Conservation (phyloP, 2,329 filamentous ascomycete genomes). For the Didymella segeticola region DNA sequence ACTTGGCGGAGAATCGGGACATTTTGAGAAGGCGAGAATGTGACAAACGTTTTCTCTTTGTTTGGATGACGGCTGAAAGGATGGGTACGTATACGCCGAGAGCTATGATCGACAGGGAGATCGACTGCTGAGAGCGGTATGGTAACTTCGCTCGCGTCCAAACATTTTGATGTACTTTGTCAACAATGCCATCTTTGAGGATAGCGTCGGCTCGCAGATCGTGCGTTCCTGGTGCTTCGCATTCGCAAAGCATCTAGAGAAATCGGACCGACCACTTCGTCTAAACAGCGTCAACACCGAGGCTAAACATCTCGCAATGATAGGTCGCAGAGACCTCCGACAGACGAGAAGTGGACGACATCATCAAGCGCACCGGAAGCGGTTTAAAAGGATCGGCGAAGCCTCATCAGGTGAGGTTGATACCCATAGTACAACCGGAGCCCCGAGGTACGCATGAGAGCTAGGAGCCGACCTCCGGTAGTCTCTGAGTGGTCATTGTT, state of each 20-base stretch:
- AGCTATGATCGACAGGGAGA: slow-evolving; percentile 12
- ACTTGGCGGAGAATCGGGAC: too few relatives aligned
- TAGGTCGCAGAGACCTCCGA: slow-evolving; percentile 1
- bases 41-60: neutral
- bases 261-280: slow-evolving; percentile 8
- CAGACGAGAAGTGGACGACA: neutral
- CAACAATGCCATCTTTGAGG: neutral
- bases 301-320: neutral
- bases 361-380: neutral
- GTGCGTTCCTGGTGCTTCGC: neutral
- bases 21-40: too few relatives aligned
- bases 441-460: neutral
- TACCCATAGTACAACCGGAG: neutral
- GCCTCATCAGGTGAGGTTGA: neutral
- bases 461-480: slow-evolving; percentile 2
- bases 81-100: slow-evolving; percentile 1
- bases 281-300: neutral
- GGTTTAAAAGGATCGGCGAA: slow-evolving; percentile 6
- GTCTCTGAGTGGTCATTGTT: neutral
- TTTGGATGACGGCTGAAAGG: neutral
- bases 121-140: neutral
- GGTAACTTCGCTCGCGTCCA: neutral
- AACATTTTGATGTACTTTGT: neutral
- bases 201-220: neutral
- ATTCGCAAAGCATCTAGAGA: neutral